phyloP scores from a whole-genome alignment of 2,329 filamentous ascomycete genomes.

The Thelonectria discophora region DNA sequence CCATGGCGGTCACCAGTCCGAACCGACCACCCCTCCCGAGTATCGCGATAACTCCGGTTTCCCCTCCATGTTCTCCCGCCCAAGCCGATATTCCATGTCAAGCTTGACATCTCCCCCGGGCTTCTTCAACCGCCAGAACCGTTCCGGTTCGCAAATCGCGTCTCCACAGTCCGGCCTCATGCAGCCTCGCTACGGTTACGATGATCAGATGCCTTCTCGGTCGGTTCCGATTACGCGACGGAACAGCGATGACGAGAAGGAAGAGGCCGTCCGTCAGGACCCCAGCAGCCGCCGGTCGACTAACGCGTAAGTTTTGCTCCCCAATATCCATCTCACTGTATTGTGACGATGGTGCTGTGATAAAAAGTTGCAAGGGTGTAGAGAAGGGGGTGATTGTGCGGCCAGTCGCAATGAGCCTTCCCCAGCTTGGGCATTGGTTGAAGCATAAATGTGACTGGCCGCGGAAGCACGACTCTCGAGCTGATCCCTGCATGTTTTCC shows the following conservation, averaged over 20 bases:
- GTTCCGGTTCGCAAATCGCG: constrained; percentile 81
- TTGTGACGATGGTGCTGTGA: neutral
- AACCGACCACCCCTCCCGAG: constrained; percentile 95
- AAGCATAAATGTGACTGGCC: neutral
- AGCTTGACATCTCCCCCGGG: constrained; percentile 85
- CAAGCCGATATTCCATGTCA: constrained; percentile 88
- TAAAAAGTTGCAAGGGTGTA: neutral
- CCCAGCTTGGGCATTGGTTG: neutral
- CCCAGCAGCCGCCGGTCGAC: constrained; percentile 77
- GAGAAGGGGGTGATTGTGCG: neutral
- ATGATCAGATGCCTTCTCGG: constrained; percentile 72
- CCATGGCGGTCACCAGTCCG: constrained; percentile 80
- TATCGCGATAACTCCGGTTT: constrained; percentile 82
- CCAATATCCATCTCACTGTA: constrained; percentile 22
- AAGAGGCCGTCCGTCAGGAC: constrained; percentile 74
- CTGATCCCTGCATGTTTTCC: neutral
- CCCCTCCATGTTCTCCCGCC: constrained; percentile 80
- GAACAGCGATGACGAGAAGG: constrained; percentile 91
- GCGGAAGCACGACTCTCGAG: no score
- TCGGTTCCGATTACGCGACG: constrained; percentile 88
- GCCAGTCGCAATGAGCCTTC: neutral
- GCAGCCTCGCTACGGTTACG: constrained; percentile 65
- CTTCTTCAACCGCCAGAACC: constrained; percentile 74
- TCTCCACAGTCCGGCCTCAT: constrained; percentile 76
- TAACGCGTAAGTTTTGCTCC: constrained; percentile 74